Conservation (phyloP, 78 protist species). For the Cavenderia fasciculata region DNA sequence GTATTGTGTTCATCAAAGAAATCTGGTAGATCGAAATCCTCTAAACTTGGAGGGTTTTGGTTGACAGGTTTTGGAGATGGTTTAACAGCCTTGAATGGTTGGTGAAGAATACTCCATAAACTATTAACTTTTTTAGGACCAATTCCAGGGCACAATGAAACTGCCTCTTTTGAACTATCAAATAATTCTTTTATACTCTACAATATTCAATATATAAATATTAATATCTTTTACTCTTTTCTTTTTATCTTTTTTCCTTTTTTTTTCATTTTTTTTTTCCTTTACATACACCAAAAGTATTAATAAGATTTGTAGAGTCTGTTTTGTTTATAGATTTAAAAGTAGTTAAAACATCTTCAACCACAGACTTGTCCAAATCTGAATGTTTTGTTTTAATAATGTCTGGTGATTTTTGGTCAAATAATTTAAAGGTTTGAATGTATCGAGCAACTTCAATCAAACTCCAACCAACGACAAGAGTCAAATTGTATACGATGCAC, state of each 20-base stretch:
- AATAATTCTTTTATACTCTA: conserved; percentile 9
- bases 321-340: conserved; percentile 39
- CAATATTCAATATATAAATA: neutral
- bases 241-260: too few relatives aligned
- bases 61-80: too few relatives aligned
- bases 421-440: conserved; percentile 9
- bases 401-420: conserved; percentile 8
- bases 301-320: conserved; percentile 18
- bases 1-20: too few relatives aligned
- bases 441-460: conserved; percentile 27
- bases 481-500: neutral
- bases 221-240: neutral
- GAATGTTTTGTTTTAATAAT: conserved; percentile 4
- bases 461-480: conserved; percentile 39
- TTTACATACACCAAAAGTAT: conserved; percentile 26
- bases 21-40: neutral
- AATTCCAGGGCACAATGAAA: conserved; percentile 42
- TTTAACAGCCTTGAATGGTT: conserved; percentile 59
- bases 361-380: conserved; percentile 3
- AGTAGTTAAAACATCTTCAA: conserved; percentile 33
- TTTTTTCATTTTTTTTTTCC: too few relatives aligned
- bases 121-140: conserved; percentile 39
- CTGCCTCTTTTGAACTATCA: neutral
- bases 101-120: conserved; percentile 34
- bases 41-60: neutral